Evolutionary conservation across 2,329 filamentous ascomycete genomes (phyloP).

Genomic region (Colletotrichum liriopes): DNA sequence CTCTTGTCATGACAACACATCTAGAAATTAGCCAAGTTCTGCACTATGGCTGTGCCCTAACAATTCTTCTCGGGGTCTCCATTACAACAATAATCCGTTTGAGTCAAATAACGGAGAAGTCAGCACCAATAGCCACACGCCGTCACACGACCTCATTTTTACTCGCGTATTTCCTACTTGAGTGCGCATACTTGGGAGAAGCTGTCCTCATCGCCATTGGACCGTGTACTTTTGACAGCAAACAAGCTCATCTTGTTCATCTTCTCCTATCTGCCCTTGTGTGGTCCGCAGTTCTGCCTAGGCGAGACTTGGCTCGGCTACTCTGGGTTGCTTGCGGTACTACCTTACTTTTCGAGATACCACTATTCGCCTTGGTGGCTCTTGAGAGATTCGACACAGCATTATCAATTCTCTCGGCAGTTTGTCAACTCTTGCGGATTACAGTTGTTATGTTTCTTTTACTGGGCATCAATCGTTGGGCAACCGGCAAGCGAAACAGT

Average conservation of each 20-base stretch:
- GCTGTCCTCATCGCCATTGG: background rate
- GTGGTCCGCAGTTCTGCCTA: background rate
- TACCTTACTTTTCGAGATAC: conserved; percentile 2
- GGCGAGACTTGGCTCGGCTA: background rate
- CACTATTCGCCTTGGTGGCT: background rate
- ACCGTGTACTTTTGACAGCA: background rate
- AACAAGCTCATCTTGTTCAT: conserved; percentile 20
- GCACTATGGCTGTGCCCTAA: conserved; percentile 27
- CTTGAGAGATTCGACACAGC: background rate
- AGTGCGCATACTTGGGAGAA: background rate
- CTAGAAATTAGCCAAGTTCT: conserved; percentile 6
- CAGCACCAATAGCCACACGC: background rate
- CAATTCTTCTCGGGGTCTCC: background rate
- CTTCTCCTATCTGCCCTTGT: conserved; percentile 11
- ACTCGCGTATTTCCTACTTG: background rate
- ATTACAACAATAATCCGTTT: background rate
- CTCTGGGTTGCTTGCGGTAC: background rate
- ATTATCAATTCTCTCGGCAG: background rate
- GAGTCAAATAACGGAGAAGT: background rate
- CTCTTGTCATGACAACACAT: background rate
- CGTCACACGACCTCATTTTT: background rate
- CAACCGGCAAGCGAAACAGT: background rate
- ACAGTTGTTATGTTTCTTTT: background rate
- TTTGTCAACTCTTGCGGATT: background rate
- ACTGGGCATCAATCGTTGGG: background rate